phyloP scores from a whole-genome alignment of 345 rosid species.

The Eucalyptus tenuipes region DNA sequence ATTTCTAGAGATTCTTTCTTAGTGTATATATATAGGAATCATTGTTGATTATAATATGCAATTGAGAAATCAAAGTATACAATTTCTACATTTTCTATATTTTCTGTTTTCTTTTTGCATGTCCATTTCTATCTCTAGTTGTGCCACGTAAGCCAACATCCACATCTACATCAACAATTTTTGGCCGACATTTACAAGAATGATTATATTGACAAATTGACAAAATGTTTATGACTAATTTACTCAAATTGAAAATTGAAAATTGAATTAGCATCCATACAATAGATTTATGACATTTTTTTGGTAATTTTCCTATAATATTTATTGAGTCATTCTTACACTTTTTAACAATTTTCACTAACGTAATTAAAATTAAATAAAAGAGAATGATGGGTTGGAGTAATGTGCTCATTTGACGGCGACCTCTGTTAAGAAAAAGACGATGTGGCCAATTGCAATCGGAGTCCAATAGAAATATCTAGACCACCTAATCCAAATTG shows the following conservation, averaged over 20 bases:
- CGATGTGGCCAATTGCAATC: background rate
- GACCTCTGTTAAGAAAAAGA: background rate
- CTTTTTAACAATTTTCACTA: background rate
- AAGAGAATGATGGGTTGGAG: background rate
- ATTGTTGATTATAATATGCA: too few species aligned
- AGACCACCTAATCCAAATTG: background rate
- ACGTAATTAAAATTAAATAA: background rate
- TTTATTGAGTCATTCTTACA: background rate
- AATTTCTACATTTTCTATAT: too few species aligned
- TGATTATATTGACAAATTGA: background rate
- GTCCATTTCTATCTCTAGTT: background rate
- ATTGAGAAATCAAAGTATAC: background rate
- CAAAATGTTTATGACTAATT: background rate
- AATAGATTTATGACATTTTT: background rate
- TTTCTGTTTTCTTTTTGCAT: too few species aligned
- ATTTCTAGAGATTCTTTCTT: too few species aligned
- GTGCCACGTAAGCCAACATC: accelerated
- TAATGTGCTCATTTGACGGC: background rate
- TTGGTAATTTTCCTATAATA: too few species aligned
- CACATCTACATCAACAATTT: background rate
- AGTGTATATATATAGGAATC: background rate
- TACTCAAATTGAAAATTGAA: background rate
- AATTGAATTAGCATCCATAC: too few species aligned
- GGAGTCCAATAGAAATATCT: background rate
- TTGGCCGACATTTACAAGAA: background rate